phyloP scores from a whole-genome alignment of 2,329 filamentous ascomycete species.

The Hyphodiscus sp. region DNA sequence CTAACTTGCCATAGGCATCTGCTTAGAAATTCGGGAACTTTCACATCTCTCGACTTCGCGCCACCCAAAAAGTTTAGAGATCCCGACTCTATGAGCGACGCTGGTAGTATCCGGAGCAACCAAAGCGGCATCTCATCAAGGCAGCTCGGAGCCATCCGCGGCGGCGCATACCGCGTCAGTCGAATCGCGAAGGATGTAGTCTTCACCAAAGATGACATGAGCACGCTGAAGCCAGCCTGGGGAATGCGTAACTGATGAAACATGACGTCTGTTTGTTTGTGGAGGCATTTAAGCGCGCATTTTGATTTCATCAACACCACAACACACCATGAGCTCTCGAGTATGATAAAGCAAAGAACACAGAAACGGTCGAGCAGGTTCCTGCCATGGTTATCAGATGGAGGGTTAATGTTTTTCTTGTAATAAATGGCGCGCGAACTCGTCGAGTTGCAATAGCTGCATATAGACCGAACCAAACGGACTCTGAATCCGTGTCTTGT shows the following conservation, averaged over 20 bases:
- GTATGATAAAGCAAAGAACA: constrained; percentile 3
- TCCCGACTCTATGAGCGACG: constrained; percentile 51
- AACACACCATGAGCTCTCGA: neutral
- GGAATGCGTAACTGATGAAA: constrained; percentile 28
- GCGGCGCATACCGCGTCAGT: constrained; percentile 64
- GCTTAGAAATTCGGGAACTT: constrained; percentile 71
- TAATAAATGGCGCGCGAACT: constrained; percentile 15
- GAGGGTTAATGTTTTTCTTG: constrained; percentile 23
- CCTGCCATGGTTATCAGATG: constrained; percentile 5
- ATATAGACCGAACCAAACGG: neutral
- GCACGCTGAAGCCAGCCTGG: constrained; percentile 35
- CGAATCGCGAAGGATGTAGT: constrained; percentile 59
- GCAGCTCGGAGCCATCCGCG: constrained; percentile 55
- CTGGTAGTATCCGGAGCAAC: constrained; percentile 60
- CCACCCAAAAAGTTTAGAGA: constrained; percentile 70
- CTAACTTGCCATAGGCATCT: constrained; percentile 45
- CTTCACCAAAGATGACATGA: constrained; percentile 54
- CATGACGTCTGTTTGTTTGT: constrained; percentile 6
- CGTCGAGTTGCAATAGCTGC: neutral
- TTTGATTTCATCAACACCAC: constrained; percentile 11
- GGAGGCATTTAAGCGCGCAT: constrained; percentile 28
- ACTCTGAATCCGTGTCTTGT: neutral
- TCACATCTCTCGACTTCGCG: constrained; percentile 75
- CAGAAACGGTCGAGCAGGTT: constrained; percentile 11
- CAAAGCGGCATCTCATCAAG: constrained; percentile 54